Base-by-base conservation (phyloP, 2,329 filamentous ascomycete genomes). In the Rhexocercosporidium sp. region DNA sequence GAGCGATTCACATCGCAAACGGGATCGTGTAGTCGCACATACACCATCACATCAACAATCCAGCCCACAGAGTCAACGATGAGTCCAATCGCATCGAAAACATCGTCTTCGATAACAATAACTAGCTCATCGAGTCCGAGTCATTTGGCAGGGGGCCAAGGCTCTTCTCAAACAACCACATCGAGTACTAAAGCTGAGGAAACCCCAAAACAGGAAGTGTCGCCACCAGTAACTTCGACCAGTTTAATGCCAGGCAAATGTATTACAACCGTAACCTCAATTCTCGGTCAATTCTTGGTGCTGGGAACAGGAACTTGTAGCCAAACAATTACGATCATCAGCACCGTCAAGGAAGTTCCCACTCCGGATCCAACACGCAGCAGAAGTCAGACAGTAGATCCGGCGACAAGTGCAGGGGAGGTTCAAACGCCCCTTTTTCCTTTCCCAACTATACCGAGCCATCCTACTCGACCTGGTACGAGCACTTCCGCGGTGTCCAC, bases 21-120 rank as follows among this genome's bases (percentile, higher is more conserved):
- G n/a, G 62, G 51, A n/a, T 64, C 51, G 22, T 49, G 62, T 60
- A 47, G 39, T 59, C n/a, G 27, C 29, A 47, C 57, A 60, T 37
- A 51, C 16, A 59, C 51, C 20, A 37, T 44, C 44, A 61, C 39
- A 31, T 41, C 61, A 25, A 46, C 46, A 8, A 66, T 56, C 9
- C 61, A 63, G 39, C 53, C 61, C 25, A 63, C 37, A 3, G 18
- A 27, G 18, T 27, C 39, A n/a, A 47, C 37, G 20, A 18, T 20
- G n/a, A 16, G 22, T 18, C 27, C 29, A 12, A 16, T 8, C 3
- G 20, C 61, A 3, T n/a, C 25, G 34, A 54, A 63, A 47, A 53
- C 25, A 14, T 39, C 60, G 18, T 37, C 25, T 49, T 29, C 46
- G 3, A 20, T 25, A 5, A 12, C 6, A 39, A 20, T 41, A 25